Base-by-base conservation (phyloP, 129 eudicot genomes). In the Deinandra increscens region DNA sequence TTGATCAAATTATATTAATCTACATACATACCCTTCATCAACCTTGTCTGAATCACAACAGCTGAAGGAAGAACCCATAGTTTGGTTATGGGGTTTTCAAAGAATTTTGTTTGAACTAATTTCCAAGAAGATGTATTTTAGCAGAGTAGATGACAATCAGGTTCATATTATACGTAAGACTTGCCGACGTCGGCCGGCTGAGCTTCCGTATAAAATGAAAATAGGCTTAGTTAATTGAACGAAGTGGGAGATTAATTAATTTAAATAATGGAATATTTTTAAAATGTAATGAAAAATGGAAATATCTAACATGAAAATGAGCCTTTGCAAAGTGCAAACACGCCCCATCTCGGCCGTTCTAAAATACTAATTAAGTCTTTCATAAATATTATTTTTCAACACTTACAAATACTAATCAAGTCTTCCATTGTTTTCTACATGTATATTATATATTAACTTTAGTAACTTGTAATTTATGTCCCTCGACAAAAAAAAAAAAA, bases 161-260 rank as follows among this genome's bases (percentile, higher is more conserved):
- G 45, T 78, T 54, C 41, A 22, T 66, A 68, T 64, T 45, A 60
- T 45, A 73, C 41, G 59, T 64, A 46, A 44, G 11, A 84, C 72
- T 26, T 26, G 86, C 90, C 90, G 90, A 69, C 90, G 75, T 45
- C 19, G 69, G 90, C 90, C 90, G 86, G 90, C 86, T 41, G 13
- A 65, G 20, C 70, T 76, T 76, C 44, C 80, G 64, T 76, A 41
- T 64, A 1, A 17, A 58, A 72, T 60, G n/a, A 60, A 59, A 48
- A 37, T 66, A 59, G 11, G 4, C 60, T 11, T 72, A 64, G 6
- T 63, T 48, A 8, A 44, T 14, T 23, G 48, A 14, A 34, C 34
- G 51, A 33, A 67, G 37, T 48, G 26, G 45, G 58, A 46, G 68
- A 44, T 71, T 22, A 23, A 44, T 13, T 12, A 46, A 55, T 5